Evolutionary conservation across 257 asterid species (phyloP), one percentile per base, ranked within the genome.

Genomic region (Nicotiana noctiflora): DNA sequence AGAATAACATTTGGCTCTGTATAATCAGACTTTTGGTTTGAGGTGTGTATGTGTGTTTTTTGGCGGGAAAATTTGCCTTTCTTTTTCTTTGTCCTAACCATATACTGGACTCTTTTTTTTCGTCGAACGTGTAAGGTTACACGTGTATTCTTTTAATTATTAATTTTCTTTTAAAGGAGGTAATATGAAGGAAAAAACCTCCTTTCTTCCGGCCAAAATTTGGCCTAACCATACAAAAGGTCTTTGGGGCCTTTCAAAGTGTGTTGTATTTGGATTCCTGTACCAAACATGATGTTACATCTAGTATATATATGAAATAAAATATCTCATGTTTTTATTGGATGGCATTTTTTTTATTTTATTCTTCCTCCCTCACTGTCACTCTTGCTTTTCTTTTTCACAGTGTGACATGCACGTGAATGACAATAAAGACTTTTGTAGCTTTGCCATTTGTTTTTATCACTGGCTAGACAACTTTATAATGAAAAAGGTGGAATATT

Each of bases 231-330:
- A 89, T 87, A 90, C 85, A 70, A 85, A 85, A 81, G 98, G 98
- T 92, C 94, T 92, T 85, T 92, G 97, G 98, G 98, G 95, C 96
- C 98, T 90, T 88, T 74, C 32, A 23, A 75, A 79, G 90, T 70
- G 87, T 90, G 89, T 82, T 92, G 89, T 90, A 86, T 81, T 88
- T 89, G 90, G 90, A 77, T 63, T 80, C 75, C 72, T 83, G 86
- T 80, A 61, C 81, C 81, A 77, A 68, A 77, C 62, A 29, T 61
- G 49, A 74, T 64, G 78, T 72, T 46, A 44, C 46, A 25, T 82
- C 37, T 52, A 32, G 37, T 67, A 21, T 31, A 21, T 31, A 53
- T 59, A 19, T 44, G 52, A 37, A 27, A 12, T 40, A 72, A 27
- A 15, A 4, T 14, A 4, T 81, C 4, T 72, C 55, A 17, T 40